A percentile compares a stretch with the other conserved stretches of the same genome.
Evolutionary conservation across 176 grass and related monocot species (phyloP).

Genomic region (Phragmites australis): DNA sequence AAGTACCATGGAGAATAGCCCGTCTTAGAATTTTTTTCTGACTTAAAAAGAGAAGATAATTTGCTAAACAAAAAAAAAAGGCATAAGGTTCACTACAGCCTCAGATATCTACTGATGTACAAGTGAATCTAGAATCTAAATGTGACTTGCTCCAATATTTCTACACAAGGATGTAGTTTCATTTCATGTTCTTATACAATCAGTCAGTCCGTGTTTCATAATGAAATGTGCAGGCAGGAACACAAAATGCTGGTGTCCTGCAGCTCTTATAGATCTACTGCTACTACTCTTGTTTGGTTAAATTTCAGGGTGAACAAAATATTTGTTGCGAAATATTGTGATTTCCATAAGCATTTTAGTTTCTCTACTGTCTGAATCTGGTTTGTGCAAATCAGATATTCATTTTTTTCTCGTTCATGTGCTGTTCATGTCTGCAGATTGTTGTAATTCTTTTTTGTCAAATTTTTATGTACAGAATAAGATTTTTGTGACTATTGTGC

Average conservation of each 20-base stretch:
- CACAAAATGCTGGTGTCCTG: conserved; percentile 13
- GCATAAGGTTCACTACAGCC: not conserved
- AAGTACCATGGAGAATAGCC: conserved; percentile 35
- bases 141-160: conserved; percentile 14
- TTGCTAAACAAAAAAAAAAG: not conserved
- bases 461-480: too few relatives aligned
- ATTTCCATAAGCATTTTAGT: too few relatives aligned
- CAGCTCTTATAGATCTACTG: not conserved
- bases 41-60: not conserved
- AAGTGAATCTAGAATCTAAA: conserved; percentile 17
- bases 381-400: too few relatives aligned
- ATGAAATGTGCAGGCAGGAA: conserved; percentile 2
- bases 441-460: too few relatives aligned
- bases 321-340: too few relatives aligned
- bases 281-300: too few relatives aligned
- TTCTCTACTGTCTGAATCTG: too few relatives aligned
- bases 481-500: too few relatives aligned
- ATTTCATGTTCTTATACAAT: not conserved
- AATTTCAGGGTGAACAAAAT: too few relatives aligned
- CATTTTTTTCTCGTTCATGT: too few relatives aligned
- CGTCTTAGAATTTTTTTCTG: not conserved
- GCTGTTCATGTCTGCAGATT: too few relatives aligned
- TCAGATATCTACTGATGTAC: not conserved
- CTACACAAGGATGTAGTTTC: too few relatives aligned
- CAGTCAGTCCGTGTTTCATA: not conserved